Conservation (phyloP, 176 grass and related monocot species). For the Themeda triandra region DNA sequence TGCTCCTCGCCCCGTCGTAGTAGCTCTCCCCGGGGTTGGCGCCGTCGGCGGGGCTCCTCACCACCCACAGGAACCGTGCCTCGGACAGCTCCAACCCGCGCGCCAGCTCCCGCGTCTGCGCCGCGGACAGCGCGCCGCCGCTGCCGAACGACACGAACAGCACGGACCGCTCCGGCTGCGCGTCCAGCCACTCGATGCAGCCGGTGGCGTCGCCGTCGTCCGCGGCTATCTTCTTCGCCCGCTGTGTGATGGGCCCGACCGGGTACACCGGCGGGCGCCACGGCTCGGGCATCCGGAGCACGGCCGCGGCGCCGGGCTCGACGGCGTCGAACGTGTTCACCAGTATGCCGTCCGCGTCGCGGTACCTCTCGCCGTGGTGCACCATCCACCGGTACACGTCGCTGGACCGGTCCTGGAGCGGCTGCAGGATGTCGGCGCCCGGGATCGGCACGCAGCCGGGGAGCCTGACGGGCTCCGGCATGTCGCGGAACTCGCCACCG, state of each 20-base stretch:
- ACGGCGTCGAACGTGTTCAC: constrained; percentile 54
- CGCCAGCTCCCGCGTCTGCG: constrained; percentile 41
- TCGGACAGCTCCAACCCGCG: constrained; percentile 37
- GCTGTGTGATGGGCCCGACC: constrained; percentile 30
- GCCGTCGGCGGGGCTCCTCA: constrained; percentile 29
- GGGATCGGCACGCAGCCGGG: constrained; percentile 49
- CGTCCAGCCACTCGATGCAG: constrained; percentile 42
- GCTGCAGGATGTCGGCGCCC: constrained; percentile 39
- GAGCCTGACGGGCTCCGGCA: constrained; percentile 41
- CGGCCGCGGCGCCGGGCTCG: constrained; percentile 27
- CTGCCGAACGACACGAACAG: constrained; percentile 52
- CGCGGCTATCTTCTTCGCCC: background rate
- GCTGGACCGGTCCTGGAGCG: constrained; percentile 36
- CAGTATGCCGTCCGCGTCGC: constrained; percentile 42
- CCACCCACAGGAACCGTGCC: constrained; percentile 40
- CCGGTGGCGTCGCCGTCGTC: background rate
- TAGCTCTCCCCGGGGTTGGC: background rate
- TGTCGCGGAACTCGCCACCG: constrained; percentile 36
- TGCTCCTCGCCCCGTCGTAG: constrained; percentile 17
- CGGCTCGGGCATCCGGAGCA: constrained; percentile 20
- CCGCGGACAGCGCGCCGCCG: constrained; percentile 5
- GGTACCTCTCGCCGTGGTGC: constrained; percentile 34
- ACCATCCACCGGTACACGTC: constrained; percentile 49
- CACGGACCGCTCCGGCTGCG: constrained; percentile 31
- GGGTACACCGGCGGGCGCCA: constrained; percentile 40